These are phyloP conservation scores for Colletotrichum orbiculare DNA, from an alignment of 2,329 filamentous ascomycete species.

Conservation along the genomic window DNA sequence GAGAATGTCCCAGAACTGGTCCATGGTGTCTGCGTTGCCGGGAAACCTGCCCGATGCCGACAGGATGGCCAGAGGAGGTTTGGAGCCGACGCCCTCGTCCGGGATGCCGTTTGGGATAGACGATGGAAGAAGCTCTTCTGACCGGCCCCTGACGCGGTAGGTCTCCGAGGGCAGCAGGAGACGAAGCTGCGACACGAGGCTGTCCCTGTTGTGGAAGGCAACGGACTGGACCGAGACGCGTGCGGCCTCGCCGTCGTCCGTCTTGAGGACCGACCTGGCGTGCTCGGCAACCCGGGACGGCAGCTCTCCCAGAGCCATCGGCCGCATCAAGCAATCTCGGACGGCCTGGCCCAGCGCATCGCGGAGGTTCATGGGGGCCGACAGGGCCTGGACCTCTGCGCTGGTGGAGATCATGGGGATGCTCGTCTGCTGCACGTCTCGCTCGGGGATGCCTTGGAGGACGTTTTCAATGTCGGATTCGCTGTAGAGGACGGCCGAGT, in stretches of 20 bases:
- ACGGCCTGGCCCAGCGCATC: slow-evolving; percentile 61
- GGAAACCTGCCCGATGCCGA: slow-evolving; percentile 64
- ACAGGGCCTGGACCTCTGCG: slow-evolving; percentile 51
- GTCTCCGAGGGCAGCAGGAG: slow-evolving; percentile 51
- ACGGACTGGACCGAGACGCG: not conserved
- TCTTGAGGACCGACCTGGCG: not conserved
- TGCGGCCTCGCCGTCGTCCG: not conserved
- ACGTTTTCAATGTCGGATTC: slow-evolving; percentile 54
- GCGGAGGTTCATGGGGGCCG: slow-evolving; percentile 54
- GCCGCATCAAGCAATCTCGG: slow-evolving; percentile 8
- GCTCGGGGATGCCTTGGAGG: slow-evolving; percentile 51
- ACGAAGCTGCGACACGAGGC: not conserved
- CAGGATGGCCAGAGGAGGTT: slow-evolving; percentile 84
- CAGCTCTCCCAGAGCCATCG: slow-evolving; percentile 2
- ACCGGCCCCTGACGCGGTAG: slow-evolving; percentile 50
- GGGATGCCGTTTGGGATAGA: slow-evolving; percentile 48
- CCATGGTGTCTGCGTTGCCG: slow-evolving; percentile 53
- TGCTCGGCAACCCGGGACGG: slow-evolving; percentile 4
- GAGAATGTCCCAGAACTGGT: slow-evolving; percentile 72
- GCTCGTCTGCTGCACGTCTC: slow-evolving; percentile 58
- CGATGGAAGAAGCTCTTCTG: slow-evolving; percentile 49
- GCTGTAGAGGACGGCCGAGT: slow-evolving; percentile 64
- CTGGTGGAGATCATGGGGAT: slow-evolving; percentile 62
- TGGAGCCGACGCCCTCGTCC: slow-evolving; percentile 57
- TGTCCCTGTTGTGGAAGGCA: slow-evolving; percentile 7